Evolutionary conservation across 1,284 basidiomycete genomes (phyloP).

Genomic region (Papiliotrema terrestris): DNA sequence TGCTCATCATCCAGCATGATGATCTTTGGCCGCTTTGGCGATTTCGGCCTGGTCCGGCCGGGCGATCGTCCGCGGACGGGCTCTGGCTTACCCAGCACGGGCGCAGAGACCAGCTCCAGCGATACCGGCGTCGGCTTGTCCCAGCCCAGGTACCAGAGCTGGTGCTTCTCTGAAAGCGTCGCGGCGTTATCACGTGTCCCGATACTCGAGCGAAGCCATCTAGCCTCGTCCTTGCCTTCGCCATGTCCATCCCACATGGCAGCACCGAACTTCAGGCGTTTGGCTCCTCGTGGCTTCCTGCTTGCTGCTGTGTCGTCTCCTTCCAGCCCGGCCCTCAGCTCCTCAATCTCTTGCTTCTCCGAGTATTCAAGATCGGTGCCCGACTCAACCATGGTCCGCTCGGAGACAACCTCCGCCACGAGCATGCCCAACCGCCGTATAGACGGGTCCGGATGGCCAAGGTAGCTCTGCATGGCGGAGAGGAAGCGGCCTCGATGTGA

Average conservation of each 20-base stretch:
- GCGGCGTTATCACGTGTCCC: slow-evolving; percentile 56
- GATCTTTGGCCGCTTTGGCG: slow-evolving; percentile 23
- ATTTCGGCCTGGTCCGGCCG: slow-evolving; percentile 9
- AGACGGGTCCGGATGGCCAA: slow-evolving; percentile 69
- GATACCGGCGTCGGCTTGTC: neutral
- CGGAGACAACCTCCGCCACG: slow-evolving; percentile 66
- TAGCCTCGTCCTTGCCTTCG: slow-evolving; percentile 64
- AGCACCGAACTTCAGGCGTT: slow-evolving; percentile 69
- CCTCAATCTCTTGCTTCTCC: slow-evolving; percentile 35
- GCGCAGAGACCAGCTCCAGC: neutral
- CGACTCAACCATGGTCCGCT: slow-evolving; percentile 29
- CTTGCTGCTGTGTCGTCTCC: slow-evolving; percentile 26
- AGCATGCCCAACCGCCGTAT: slow-evolving; percentile 92
- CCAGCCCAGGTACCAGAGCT: slow-evolving; percentile 40
- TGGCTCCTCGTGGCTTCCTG: slow-evolving; percentile 51
- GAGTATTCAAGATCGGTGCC: slow-evolving; percentile 5
- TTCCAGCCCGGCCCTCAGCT: slow-evolving; percentile 39
- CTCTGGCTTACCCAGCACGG: neutral
- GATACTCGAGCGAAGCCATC: slow-evolving; percentile 57
- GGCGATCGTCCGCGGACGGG: neutral
- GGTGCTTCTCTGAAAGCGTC: slow-evolving; percentile 20
- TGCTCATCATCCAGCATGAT: slow-evolving; percentile 42
- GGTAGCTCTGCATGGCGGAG: slow-evolving; percentile 67
- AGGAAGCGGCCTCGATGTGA: slow-evolving; percentile 63
- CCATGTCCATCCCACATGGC: slow-evolving; percentile 73